Base-by-base conservation (phyloP, 2,329 filamentous ascomycete genomes). In the Acephala macrosclerotiorum region DNA sequence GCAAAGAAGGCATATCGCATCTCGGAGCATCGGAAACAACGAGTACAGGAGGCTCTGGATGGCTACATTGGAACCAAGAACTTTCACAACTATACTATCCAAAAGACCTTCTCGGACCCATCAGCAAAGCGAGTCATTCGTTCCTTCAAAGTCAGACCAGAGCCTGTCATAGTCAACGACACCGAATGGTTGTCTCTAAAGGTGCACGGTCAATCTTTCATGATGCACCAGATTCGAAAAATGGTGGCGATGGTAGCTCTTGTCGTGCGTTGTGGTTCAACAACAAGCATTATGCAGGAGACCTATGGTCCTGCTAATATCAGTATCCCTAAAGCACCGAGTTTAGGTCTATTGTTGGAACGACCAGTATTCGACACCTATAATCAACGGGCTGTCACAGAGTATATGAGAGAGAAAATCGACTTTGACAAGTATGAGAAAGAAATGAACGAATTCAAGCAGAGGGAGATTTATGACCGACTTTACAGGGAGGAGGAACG, bases 211-310 rank as follows among this genome's bases (percentile, higher is more conserved):
- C 96, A 99, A 80, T 95, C 91, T 75, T 99, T 99, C 85, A 99
- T 99, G 96, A 99, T 99, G 96, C 96, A 99, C 79, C 96, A 99
- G 81, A 99, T 99, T 79, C 91, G 96, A 75, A 99, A 98, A 81
- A 98, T 99, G 96, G 93, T 99, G 18, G 93, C 92, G 64, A 94
- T 99, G 91, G 93, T 89, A 9, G 89, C 93, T 38, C 84, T 99
- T 66, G 83, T 95, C 6, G 91, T 96, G 7, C 90, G 96, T 42
- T 96, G 92, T 77, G 96, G 93, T 59, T 90, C 90, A n/a, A 84
- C 91, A 3, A 83, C 89, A 3, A 81, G 86, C 12, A 87, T 91
- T 33, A 92, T 99, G 71, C 77, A 81, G 0, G 86, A 96, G 67
- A 92, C 89, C 66, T 97, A 97, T 77, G 87, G 86, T 1, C 77